Base-by-base conservation (phyloP, 345 rosid genomes). In the Cardiospermum halicacabum region DNA sequence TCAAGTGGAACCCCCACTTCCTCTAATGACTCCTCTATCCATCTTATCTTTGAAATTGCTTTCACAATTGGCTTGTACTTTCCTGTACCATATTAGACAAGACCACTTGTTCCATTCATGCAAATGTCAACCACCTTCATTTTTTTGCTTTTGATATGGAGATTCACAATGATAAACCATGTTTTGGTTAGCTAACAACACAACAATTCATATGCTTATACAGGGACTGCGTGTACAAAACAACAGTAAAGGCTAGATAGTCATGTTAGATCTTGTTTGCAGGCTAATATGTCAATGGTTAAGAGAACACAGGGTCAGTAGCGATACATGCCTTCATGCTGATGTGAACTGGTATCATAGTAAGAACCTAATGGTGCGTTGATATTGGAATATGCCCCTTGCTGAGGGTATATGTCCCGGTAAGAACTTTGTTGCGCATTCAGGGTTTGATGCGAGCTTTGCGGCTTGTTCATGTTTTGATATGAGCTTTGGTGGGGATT, bases 301-400 rank as follows among this genome's bases (percentile, higher is more conserved):
- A n/a, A n/a, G n/a, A 34, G 30, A 32, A 54, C 26, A 58, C 48
- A 65, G n/a, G n/a, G 48, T 74, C 70, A 77, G 60, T 74, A 74
- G 22, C 63, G 77, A 70, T 70, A 67, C 24, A 76, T 22, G 42
- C 74, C 76, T 53, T 75, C n/a, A n/a, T n/a, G n/a, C n/a, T n/a
- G 82, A 42, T 69, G 48, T 4, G 57, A 49, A 62, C 65, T 47
- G 11, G 70, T 27, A 31, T 57, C 58, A 19, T 63, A 65, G 60
- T 78, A 72, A 53, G 67, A 25, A 19, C 71, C 58, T 22, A 19
- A 74, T 19, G 66, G 69, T 5, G 72, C 57, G 58, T 55, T 68
- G 4, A 39, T 31, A 11, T 36, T 57, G 4, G 66, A 50, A 45
- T 75, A 73, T 43, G 48, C 56, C 10, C 74, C 70, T 34, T 69